A percentile compares a stretch with the other conserved stretches of the same genome.
These are phyloP conservation scores for Penicillium daleae DNA, from an alignment of 495 filamentous ascomycete species.

Conservation along the genomic window DNA sequence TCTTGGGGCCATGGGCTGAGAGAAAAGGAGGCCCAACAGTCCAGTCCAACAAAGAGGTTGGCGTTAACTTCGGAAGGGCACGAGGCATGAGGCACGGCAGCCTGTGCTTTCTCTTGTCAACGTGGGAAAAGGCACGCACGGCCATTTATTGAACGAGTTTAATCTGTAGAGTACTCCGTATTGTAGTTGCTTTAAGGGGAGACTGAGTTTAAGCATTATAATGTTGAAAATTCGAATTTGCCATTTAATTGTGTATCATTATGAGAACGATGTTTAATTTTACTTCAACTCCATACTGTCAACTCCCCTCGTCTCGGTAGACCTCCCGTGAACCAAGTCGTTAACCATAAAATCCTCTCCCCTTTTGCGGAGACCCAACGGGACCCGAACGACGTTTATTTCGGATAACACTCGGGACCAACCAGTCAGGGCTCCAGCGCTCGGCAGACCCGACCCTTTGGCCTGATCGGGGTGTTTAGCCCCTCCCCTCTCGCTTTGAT, in stretches of 20 bases:
- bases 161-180: background rate
- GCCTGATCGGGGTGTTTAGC: background rate
- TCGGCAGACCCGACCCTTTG: background rate
- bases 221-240: no score
- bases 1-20: background rate
- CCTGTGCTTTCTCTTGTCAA: background rate
- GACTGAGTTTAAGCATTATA: background rate
- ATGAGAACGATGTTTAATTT: no score
- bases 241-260: no score
- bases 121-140: conserved; percentile 2
- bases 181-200: background rate
- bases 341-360: conserved; percentile 6
- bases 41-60: no score
- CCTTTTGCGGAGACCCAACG: conserved; percentile 17
- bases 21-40: background rate
- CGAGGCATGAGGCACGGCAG: conserved; percentile 6
- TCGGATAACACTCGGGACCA: conserved; percentile 17
- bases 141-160: background rate
- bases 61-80: background rate
- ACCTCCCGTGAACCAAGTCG: background rate
- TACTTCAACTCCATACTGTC: background rate
- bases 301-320: background rate
- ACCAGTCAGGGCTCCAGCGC: background rate
- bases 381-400: conserved; percentile 7
- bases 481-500: background rate